Conservation (phyloP, 768 basidiomycete genomes). For the Suillus weaverae region DNA sequence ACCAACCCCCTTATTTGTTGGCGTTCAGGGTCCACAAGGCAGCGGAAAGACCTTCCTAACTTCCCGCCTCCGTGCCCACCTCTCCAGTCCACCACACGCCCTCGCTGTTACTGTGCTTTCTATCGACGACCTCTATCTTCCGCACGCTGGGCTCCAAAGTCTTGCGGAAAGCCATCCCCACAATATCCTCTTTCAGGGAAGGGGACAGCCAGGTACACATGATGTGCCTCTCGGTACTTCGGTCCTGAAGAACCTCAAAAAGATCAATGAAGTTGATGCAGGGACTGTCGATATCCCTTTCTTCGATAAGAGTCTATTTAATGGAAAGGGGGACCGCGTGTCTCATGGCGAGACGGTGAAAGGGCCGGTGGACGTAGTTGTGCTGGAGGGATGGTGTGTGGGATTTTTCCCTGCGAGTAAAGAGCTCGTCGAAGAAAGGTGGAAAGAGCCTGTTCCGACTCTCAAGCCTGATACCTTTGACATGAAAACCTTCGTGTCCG, state of each 20-base stretch:
- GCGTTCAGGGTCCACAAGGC: constrained; percentile 91
- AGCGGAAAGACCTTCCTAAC: constrained; percentile 89
- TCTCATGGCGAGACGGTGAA: constrained; percentile 42
- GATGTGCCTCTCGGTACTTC: constrained; percentile 67
- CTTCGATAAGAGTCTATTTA: constrained; percentile 84
- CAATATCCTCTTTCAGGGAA: constrained; percentile 72
- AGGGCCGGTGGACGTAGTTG: constrained; percentile 71
- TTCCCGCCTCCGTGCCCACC: constrained; percentile 46
- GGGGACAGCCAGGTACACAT: constrained; percentile 94
- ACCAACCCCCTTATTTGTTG: constrained; percentile 71
- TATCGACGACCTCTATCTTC: constrained; percentile 85
- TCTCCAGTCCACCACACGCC: constrained; percentile 45
- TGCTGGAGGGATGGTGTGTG: constrained; percentile 96
- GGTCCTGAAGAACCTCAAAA: constrained; percentile 51
- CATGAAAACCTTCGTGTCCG: constrained; percentile 39
- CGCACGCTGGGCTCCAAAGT: constrained; percentile 56
- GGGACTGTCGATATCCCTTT: constrained; percentile 57
- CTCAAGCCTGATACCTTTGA: constrained; percentile 30
- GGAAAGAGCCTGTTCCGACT: constrained; percentile 36
- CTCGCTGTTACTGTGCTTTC: constrained; percentile 67
- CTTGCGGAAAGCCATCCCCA: constrained; percentile 51
- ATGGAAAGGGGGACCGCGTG: constrained; percentile 83
- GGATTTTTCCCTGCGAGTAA: constrained; percentile 72
- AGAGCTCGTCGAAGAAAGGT: constrained; percentile 53
- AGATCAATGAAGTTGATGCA: constrained; percentile 31